These are phyloP conservation scores for Verruconis gallopava DNA, from an alignment of 2,329 filamentous ascomycete genomes.

Conservation along the genomic window DNA sequence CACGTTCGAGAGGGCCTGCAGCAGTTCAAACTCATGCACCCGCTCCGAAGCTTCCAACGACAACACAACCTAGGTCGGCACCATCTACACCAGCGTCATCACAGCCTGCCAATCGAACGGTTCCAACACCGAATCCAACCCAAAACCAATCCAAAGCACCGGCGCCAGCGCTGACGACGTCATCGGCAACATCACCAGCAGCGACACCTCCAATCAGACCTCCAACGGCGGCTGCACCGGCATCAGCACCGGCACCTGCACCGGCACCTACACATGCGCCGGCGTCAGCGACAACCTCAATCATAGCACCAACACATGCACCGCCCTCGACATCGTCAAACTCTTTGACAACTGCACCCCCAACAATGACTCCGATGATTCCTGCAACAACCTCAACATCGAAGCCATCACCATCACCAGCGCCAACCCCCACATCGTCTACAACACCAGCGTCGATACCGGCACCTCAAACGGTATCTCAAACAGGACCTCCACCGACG, in stretches of 20 bases:
- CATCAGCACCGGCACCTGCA: slow-evolving; percentile 8
- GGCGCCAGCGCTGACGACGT: not conserved
- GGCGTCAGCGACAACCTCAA: slow-evolving; percentile 1
- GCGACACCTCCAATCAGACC: no score
- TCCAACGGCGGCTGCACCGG: slow-evolving; percentile 11
- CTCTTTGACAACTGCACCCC: not conserved
- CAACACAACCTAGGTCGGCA: slow-evolving; percentile 8
- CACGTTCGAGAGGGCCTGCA: not conserved
- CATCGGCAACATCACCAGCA: not conserved
- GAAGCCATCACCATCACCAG: slow-evolving; percentile 6
- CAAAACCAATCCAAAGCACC: not conserved
- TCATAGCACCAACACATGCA: not conserved
- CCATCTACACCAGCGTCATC: not conserved
- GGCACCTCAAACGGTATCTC: not conserved
- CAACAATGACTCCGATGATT: no score
- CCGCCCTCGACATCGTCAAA: not conserved
- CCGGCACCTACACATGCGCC: slow-evolving; percentile 10
- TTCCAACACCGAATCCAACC: slow-evolving; percentile 2
- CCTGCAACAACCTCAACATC: slow-evolving; percentile 11
- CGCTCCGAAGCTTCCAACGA: slow-evolving; percentile 13
- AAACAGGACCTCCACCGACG: not conserved
- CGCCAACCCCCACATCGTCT: slow-evolving; percentile 11
- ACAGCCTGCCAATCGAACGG: slow-evolving; percentile 9
- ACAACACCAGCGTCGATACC: slow-evolving; percentile 9
- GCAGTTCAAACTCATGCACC: slow-evolving; percentile 9